A percentile compares a stretch with the other conserved stretches of the same genome.
Evolutionary conservation across 2,329 filamentous ascomycete species (phyloP).

Genomic region (Byssoonygena ceratinophila): DNA sequence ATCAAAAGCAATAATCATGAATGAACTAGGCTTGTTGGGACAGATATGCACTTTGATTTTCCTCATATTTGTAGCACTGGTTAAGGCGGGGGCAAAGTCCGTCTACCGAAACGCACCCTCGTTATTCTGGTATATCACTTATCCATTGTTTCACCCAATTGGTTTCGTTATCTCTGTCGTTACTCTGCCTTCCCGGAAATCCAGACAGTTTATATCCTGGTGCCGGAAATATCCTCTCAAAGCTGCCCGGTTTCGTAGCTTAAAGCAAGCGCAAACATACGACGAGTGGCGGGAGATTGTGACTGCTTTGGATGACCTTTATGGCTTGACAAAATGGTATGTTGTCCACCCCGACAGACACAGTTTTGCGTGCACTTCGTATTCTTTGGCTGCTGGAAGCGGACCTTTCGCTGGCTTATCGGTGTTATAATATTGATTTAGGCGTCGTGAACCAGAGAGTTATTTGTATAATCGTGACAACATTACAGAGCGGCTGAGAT

Average conservation of each 20-base stretch:
- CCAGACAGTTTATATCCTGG: neutral
- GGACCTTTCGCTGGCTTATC: neutral
- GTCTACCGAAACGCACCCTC: constrained; percentile 53
- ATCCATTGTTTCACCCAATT: neutral
- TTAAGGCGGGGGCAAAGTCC: constrained; percentile 45
- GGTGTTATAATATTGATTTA: constrained; percentile 26
- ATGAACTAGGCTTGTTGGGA: constrained; percentile 1
- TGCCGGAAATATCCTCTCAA: neutral
- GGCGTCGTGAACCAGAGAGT: constrained; percentile 71
- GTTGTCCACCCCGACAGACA: constrained; percentile 14
- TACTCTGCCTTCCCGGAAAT: neutral
- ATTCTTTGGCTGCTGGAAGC: neutral
- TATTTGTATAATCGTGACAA: constrained; percentile 78
- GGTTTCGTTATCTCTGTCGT: neutral
- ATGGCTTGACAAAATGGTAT: constrained; percentile 73
- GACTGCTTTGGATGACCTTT: constrained; percentile 65
- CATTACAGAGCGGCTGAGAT: constrained; percentile 64
- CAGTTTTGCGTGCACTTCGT: neutral
- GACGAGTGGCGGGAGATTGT: constrained; percentile 85
- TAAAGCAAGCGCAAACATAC: constrained; percentile 54
- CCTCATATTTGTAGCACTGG: constrained; percentile 26
- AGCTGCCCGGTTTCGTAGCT: no score
- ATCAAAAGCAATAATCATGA: neutral
- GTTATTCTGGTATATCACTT: neutral
- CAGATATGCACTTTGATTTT: neutral